Conservation (phyloP, 768 basidiomycete genomes). For the Trametes gibbosa region DNA sequence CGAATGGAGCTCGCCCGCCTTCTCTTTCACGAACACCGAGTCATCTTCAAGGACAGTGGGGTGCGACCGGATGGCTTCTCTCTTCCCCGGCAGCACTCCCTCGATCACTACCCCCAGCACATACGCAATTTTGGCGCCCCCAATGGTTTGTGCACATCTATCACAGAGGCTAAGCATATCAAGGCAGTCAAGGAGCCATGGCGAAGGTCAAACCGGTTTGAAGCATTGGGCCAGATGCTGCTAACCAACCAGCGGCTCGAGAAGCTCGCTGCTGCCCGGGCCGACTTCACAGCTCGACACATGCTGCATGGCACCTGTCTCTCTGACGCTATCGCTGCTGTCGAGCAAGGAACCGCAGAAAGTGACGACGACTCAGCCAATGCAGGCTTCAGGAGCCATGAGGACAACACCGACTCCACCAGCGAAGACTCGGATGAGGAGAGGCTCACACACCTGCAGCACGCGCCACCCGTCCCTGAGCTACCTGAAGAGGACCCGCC, state of each 20-base stretch:
- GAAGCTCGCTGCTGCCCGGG: slow-evolving; percentile 23
- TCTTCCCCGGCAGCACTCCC: slow-evolving; percentile 22
- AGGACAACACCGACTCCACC: no score
- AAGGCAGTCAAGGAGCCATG: slow-evolving; percentile 26
- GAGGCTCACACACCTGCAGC: no score
- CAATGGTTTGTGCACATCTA: slow-evolving; percentile 26
- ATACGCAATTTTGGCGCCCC: slow-evolving; percentile 24
- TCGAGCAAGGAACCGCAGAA: neutral
- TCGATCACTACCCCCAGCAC: slow-evolving; percentile 16
- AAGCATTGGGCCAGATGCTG: slow-evolving; percentile 25
- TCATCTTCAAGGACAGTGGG: neutral
- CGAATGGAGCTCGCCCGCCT: slow-evolving; percentile 13
- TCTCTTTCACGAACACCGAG: neutral
- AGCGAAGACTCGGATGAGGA: no score
- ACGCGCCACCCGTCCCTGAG: no score
- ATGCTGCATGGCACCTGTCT: slow-evolving; percentile 7
- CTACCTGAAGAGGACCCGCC: no score
- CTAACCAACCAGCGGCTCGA: slow-evolving; percentile 23
- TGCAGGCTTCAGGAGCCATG: no score
- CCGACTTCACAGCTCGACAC: slow-evolving; percentile 16
- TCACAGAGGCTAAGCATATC: slow-evolving; percentile 29
- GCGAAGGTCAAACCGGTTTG: slow-evolving; percentile 17
- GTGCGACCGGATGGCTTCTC: slow-evolving; percentile 5
- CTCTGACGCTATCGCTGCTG: neutral
- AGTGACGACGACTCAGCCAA: neutral